A percentile compares a stretch with the other conserved stretches of the same genome.
phyloP scores from a whole-genome alignment of 305 asterid species.

The Petunia hybrid region DNA sequence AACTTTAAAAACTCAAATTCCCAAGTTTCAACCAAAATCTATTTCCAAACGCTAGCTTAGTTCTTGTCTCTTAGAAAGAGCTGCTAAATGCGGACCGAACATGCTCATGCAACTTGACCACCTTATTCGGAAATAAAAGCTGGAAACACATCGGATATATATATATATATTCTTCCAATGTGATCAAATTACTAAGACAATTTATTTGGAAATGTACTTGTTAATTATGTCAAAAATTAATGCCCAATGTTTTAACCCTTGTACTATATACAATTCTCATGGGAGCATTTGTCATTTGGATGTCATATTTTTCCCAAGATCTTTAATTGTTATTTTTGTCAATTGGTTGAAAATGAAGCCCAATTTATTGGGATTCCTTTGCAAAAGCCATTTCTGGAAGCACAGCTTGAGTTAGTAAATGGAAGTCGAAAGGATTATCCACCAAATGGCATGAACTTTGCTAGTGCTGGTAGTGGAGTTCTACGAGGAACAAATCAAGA shows the following conservation, averaged over 20 bases:
- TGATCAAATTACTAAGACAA: too few relatives aligned
- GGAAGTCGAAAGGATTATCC: conserved; percentile 55
- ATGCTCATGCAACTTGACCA: too few relatives aligned
- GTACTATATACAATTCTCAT: neutral
- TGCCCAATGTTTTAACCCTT: neutral
- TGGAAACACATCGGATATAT: too few relatives aligned
- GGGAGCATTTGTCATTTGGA: neutral
- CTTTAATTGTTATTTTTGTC: neutral
- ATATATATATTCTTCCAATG: too few relatives aligned
- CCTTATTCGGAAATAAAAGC: too few relatives aligned
- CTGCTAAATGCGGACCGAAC: too few relatives aligned
- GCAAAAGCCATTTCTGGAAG: conserved; percentile 70
- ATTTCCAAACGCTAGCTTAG: too few relatives aligned
- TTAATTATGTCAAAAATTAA: too few relatives aligned
- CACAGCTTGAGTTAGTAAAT: conserved; percentile 48
- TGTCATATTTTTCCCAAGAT: neutral
- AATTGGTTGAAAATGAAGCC: conserved; percentile 48
- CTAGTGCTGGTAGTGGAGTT: conserved; percentile 93
- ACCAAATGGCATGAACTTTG: conserved; percentile 77
- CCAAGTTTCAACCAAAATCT: too few relatives aligned
- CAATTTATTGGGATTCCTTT: conserved; percentile 62
- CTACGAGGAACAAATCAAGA: conserved; percentile 59
- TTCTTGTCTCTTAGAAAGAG: too few relatives aligned
- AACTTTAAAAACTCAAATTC: too few relatives aligned
- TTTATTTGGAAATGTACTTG: too few relatives aligned